A percentile compares a stretch with the other conserved stretches of the same genome.
These are phyloP conservation scores for Nephromyces sp. DNA, from an alignment of 169 alveolate species.

Conservation along the genomic window DNA sequence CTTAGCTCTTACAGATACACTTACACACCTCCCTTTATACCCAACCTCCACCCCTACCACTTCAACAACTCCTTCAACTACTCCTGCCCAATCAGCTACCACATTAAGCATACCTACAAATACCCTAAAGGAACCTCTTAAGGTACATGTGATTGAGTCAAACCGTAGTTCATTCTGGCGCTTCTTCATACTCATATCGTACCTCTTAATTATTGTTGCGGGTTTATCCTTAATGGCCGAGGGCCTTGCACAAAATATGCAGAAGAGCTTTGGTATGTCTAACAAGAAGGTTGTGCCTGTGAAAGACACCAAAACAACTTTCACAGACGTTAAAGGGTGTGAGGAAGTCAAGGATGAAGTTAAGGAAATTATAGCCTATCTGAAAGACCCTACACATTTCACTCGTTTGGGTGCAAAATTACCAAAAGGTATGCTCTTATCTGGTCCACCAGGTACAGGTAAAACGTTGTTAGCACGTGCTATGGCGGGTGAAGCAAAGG, in stretches of 20 bases:
- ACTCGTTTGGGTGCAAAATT: constrained; percentile 20
- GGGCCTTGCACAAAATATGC: neutral
- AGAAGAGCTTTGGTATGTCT: constrained; percentile 2
- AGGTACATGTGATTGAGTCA: neutral
- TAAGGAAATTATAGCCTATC: constrained; percentile 84
- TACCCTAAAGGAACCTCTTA: neutral
- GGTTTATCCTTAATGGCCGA: constrained; percentile 1
- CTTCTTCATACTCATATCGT: neutral
- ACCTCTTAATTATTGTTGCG: constrained; percentile 3
- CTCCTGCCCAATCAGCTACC: neutral
- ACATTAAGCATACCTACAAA: neutral
- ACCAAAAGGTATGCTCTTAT: constrained; percentile 17
- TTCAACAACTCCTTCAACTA: neutral
- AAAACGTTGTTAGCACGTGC: constrained; percentile 85
- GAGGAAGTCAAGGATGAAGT: constrained; percentile 84
- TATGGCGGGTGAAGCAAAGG: constrained; percentile 97
- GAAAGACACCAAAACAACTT: neutral
- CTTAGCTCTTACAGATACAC: neutral
- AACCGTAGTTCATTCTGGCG: neutral
- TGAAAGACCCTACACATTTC: constrained; percentile 79
- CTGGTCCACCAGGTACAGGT: constrained; percentile 78
- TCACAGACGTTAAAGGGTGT: constrained; percentile 4
- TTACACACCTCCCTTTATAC: neutral
- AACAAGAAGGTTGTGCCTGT: constrained; percentile 1
- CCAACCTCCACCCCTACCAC: neutral